Conservation (phyloP, 495 filamentous ascomycete species). For the Symbiotaphrina buchneri region DNA sequence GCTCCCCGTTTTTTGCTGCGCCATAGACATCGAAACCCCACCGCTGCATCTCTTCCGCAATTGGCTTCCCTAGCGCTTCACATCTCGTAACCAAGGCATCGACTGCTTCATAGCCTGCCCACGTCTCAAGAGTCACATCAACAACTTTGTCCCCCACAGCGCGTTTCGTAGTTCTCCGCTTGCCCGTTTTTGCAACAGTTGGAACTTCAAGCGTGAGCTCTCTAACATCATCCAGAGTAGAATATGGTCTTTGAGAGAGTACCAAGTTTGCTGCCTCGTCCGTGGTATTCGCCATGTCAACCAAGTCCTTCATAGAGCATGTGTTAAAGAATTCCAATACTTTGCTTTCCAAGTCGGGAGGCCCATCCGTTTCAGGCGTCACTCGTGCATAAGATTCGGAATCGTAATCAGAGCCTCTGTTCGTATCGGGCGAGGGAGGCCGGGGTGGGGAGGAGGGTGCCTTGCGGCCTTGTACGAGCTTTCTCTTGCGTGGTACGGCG, state of each 20-base stretch:
- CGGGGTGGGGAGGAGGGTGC: conserved; percentile 7
- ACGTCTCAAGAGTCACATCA: conserved; percentile 48
- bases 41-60: conserved; percentile 43
- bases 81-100: conserved; percentile 57
- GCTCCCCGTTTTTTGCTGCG: conserved; percentile 33
- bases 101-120: conserved; percentile 51
- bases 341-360: conserved; percentile 23
- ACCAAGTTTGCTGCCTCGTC: conserved; percentile 42
- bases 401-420: conserved; percentile 23
- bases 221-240: conserved; percentile 34
- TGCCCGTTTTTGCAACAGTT: conserved; percentile 22
- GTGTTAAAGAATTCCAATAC: conserved; percentile 71
- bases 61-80: conserved; percentile 40
- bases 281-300: conserved; percentile 52
- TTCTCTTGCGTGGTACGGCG: conserved; percentile 6
- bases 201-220: conserved; percentile 26
- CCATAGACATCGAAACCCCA: conserved; percentile 67
- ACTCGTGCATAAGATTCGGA: conserved; percentile 27
- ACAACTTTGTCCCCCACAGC: conserved; percentile 50
- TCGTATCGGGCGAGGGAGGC: conserved; percentile 1
- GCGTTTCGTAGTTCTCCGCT: conserved; percentile 24
- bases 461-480: conserved; percentile 10
- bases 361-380: conserved; percentile 14
- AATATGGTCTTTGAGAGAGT: conserved; percentile 46
- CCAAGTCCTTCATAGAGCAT: conserved; percentile 44